A percentile compares a stretch with the other conserved stretches of the same genome.
phyloP scores from a whole-genome alignment of 192 early-diverging fungal genomes.

The Umbelopsis sp. region DNA sequence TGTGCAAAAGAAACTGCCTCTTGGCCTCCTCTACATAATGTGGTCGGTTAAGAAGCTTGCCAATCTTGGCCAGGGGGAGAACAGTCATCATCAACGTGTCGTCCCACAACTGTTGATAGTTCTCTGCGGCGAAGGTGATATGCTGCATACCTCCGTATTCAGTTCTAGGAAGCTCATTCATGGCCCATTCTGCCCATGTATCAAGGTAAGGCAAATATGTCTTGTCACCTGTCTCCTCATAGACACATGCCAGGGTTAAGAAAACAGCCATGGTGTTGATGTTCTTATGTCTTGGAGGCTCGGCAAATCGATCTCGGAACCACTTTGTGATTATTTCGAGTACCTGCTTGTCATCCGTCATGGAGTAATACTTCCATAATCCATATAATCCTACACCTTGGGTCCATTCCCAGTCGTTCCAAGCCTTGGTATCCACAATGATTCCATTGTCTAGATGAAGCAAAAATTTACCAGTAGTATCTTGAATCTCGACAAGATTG shows the following conservation, averaged over 20 bases:
- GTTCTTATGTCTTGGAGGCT: slow-evolving; percentile 21
- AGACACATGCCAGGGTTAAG: slow-evolving; percentile 24
- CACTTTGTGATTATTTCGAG: slow-evolving; percentile 21
- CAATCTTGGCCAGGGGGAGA: slow-evolving; percentile 27
- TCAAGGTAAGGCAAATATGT: slow-evolving; percentile 20
- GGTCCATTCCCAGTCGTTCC: slow-evolving; percentile 34
- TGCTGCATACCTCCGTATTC: slow-evolving; percentile 29
- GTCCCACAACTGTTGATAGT: slow-evolving; percentile 24
- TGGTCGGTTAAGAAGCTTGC: slow-evolving; percentile 18
- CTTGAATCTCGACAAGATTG: slow-evolving; percentile 22
- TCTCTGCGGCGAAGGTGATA: slow-evolving; percentile 21
- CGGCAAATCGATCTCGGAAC: slow-evolving; percentile 24
- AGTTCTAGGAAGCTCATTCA: slow-evolving; percentile 25
- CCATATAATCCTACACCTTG: slow-evolving; percentile 30
- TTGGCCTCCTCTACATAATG: slow-evolving; percentile 29
- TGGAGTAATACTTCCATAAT: slow-evolving; percentile 25
- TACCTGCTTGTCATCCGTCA: slow-evolving; percentile 18
- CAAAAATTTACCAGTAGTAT: slow-evolving; percentile 19
- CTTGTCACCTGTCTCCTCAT: slow-evolving; percentile 25
- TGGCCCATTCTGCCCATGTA: slow-evolving; percentile 28
- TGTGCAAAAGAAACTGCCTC: slow-evolving; percentile 24
- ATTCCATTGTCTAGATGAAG: slow-evolving; percentile 21
- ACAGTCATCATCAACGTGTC: slow-evolving; percentile 34
- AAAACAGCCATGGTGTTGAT: slow-evolving; percentile 32
- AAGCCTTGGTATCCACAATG: slow-evolving; percentile 24